Conservation (phyloP, 805 yeast species). For the Kurtzmaniella cleridarum region DNA sequence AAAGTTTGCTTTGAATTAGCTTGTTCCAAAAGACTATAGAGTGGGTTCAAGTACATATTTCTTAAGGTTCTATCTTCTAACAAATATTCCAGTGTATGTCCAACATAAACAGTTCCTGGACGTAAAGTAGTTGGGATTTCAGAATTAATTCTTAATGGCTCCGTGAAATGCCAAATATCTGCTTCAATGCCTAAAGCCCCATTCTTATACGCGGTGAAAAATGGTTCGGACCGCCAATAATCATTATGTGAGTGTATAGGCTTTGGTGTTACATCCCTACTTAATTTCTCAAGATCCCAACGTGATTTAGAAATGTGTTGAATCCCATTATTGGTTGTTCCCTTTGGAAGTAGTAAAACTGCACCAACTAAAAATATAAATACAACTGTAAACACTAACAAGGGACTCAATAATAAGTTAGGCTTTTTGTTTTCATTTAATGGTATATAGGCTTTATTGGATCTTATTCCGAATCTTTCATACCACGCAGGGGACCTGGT, state of each 20-base stretch:
- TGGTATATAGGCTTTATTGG: too few relatives aligned
- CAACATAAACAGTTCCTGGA: constrained; percentile 47
- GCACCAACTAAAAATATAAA: too few relatives aligned
- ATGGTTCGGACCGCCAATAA: constrained; percentile 56
- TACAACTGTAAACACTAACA: too few relatives aligned
- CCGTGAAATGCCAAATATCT: constrained; percentile 53
- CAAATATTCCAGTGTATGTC: constrained; percentile 51
- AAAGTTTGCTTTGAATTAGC: constrained; percentile 34
- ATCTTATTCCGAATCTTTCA: too few relatives aligned
- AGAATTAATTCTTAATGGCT: constrained; percentile 13
- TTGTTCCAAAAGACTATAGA: constrained; percentile 42
- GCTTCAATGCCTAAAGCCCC: constrained; percentile 62
- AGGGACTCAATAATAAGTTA: too few relatives aligned
- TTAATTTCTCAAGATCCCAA: constrained; percentile 19
- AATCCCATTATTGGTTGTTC: too few relatives aligned
- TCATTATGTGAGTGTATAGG: constrained; percentile 66
- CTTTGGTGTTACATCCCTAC: constrained; percentile 34
- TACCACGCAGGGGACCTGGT: too few relatives aligned
- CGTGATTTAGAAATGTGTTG: neutral
- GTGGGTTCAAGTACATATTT: constrained; percentile 48
- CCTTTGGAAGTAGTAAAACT: too few relatives aligned
- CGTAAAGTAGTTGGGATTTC: constrained; percentile 21
- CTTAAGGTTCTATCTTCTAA: constrained; percentile 41
- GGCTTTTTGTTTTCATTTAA: too few relatives aligned
- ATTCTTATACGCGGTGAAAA: constrained; percentile 49